Base-by-base conservation (phyloP, 176 grass and related monocot genomes). In the Saccharum spontaneum region DNA sequence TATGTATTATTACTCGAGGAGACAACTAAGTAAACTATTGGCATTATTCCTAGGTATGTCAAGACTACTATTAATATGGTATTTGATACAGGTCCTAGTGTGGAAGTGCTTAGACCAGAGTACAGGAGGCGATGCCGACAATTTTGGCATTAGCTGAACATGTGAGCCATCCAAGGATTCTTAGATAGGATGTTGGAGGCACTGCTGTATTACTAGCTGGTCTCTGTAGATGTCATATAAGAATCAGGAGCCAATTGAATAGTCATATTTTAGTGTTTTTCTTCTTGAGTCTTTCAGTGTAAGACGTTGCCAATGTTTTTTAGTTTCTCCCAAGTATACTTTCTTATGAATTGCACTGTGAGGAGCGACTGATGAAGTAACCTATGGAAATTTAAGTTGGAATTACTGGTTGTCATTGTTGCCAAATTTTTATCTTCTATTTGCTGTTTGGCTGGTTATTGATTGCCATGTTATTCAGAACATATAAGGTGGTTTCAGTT, bases 91-190 rank as follows among this genome's bases (percentile, higher is more conserved):
- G 31, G 41, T 2, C 1, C 38, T 45, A 2, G 17, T 20, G 24
- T 73, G 68, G 2, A 43, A 55, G 59, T 86, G 44, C 10, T 41
- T 37, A 71, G 30, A 8, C 20, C 38, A 30, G 34, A 30, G 33
- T 33, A 48, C 52, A 64, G 54, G 66, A 34, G 13, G n/a, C 6
- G 11, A 14, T 76, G 33, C 36, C 0, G 5, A 36, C 77, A 40
- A 52, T 15, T 31, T 65, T 24, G 23, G 17, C 33, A 80, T 86
- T 73, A 78, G 48, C 15, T 0, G 31, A 40, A 31, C 7, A 62
- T 39, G 78, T 43, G 34, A 65, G 59, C 34, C 59, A 18, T 74
- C 69, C n/a, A 55, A 67, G 67, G 55, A 66, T 18, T 36, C 80
- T 39, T 83, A 70, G 72, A 39, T 61, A 74, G 49, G 60, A 87